A percentile compares a stretch with the other conserved stretches of the same genome.
Conservation (phyloP, 257 asterid species). For the Solanum paucissectum region DNA sequence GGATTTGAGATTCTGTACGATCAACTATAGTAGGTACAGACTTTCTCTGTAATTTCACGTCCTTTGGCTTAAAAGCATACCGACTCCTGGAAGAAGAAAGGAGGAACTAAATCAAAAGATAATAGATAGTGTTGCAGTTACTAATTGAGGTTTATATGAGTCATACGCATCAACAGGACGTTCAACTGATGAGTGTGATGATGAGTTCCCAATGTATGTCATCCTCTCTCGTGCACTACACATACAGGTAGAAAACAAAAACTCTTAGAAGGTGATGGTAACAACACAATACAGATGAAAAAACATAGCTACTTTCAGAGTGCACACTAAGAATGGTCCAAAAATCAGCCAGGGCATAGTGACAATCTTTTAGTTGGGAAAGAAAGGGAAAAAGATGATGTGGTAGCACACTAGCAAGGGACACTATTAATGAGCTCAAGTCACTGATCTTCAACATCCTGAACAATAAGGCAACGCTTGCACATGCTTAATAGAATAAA, state of each 20-base stretch:
- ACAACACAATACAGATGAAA: not conserved
- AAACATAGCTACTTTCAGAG: not conserved
- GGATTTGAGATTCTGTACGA: conserved; percentile 53
- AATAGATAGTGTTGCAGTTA: not conserved
- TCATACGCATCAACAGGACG: conserved; percentile 50
- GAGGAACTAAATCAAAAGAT: not conserved
- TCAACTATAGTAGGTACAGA: conserved; percentile 25
- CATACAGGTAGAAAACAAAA: not conserved
- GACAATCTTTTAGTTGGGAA: not conserved
- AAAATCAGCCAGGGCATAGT: not conserved
- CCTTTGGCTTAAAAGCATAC: conserved; percentile 78
- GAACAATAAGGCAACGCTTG: not conserved
- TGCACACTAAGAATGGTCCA: not conserved
- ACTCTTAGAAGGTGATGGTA: not conserved
- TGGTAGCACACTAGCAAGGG: not conserved
- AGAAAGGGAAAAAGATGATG: not conserved
- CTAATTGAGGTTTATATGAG: not conserved
- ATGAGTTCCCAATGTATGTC: conserved; percentile 25
- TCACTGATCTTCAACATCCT: not conserved
- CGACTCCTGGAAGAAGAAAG: conserved; percentile 34
- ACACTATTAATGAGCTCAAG: not conserved
- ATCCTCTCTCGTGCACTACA: conserved; percentile 37
- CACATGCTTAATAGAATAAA: not conserved
- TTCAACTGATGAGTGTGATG: conserved; percentile 31
- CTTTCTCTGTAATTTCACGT: conserved; percentile 29